Evolutionary conservation across 1,139 yeast species (phyloP), one percentile per base, ranked within the genome.

Genomic region (Blastobotrys raffinosifermentans): DNA sequence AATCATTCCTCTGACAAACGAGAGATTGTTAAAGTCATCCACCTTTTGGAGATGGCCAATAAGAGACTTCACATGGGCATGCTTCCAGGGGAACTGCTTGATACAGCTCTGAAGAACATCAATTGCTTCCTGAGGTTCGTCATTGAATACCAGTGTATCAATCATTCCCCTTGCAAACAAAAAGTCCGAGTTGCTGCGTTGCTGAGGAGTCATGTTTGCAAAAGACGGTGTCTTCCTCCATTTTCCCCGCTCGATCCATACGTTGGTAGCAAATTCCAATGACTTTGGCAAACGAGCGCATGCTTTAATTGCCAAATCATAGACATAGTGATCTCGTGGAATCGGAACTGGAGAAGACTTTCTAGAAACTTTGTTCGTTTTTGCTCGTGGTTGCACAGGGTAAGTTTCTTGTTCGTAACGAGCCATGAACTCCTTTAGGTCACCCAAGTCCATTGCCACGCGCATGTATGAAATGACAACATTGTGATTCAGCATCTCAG

Each of bases 211-310:
- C 22, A 77, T 47, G 0, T 47, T 39, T 39, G 65, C 71, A 62
- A 78, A 84, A 1, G 48, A 47, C 0, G 43, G 33, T 0, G 84
- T 69, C 43, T 76, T 77, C 34, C 96, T 68, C 61, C 70, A 85
- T 27, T 58, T 48, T 2, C 96, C 96, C 53, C 96, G 71, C 53
- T 83, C 94, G 2, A 63, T 59, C 94, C 96, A 85, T 1, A 82
- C 67, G 25, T 62, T 58, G 40, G 77, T 76, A 2, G 89, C 87
- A 53, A 80, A 72, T 1, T 65, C 66, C 34, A 70, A 61, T 43
- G 78, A 69, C 19, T 66, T 64, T 50, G 73, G 72, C n/a, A 19
- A 11, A 34, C 66, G 66, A 4, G 74, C 72, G 3, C 87, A 83
- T 0, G 87, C 86, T 34, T 73, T 71, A 48, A 87, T 63, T 4